Percentiles rank a stretch among this genome's conserved stretches.
These are phyloP conservation scores for Trypanosoma conorhini DNA, from an alignment of 208 protist species.

Conservation along the genomic window DNA sequence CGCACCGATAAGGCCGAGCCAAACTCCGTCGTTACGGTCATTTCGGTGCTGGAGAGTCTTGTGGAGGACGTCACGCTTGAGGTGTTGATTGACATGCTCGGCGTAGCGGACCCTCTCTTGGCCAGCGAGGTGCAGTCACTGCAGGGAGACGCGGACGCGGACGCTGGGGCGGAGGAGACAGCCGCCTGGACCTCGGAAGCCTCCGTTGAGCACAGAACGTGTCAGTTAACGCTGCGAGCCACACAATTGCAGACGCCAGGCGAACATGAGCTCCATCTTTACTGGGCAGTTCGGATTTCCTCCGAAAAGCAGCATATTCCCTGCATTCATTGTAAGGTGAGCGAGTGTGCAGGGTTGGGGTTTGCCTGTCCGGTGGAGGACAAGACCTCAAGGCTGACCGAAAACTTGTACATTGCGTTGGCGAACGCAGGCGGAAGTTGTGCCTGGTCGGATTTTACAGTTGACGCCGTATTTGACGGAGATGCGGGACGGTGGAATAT, in stretches of 20 bases:
- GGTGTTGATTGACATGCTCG: slow-evolving; percentile 36
- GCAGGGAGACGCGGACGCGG: not conserved
- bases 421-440: slow-evolving; percentile 79
- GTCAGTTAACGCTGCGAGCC: slow-evolving; percentile 61
- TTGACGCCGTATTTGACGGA: slow-evolving; percentile 65
- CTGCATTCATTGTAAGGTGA: slow-evolving; percentile 57
- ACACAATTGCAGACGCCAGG: slow-evolving; percentile 34
- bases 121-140: slow-evolving; percentile 3
- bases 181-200: not conserved
- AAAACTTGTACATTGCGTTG: slow-evolving; percentile 65
- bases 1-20: slow-evolving; percentile 66
- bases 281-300: slow-evolving; percentile 34
- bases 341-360: slow-evolving; percentile 64
- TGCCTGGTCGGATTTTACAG: slow-evolving; percentile 83
- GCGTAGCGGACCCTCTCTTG: not conserved
- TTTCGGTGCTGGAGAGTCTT: slow-evolving; percentile 79
- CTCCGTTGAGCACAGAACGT: slow-evolving; percentile 22
- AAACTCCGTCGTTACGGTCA: slow-evolving; percentile 80
- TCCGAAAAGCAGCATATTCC: slow-evolving; percentile 59
- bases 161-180: not conserved
- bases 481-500: slow-evolving; percentile 64
- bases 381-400: slow-evolving; percentile 34
- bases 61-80: slow-evolving; percentile 61
- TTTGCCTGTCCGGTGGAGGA: slow-evolving; percentile 24
- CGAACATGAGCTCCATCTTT: slow-evolving; percentile 38